A percentile compares a stretch with the other conserved stretches of the same genome.
Evolutionary conservation across 768 basidiomycete species (phyloP).

Genomic region (Boletus rufocinnamomeus): DNA sequence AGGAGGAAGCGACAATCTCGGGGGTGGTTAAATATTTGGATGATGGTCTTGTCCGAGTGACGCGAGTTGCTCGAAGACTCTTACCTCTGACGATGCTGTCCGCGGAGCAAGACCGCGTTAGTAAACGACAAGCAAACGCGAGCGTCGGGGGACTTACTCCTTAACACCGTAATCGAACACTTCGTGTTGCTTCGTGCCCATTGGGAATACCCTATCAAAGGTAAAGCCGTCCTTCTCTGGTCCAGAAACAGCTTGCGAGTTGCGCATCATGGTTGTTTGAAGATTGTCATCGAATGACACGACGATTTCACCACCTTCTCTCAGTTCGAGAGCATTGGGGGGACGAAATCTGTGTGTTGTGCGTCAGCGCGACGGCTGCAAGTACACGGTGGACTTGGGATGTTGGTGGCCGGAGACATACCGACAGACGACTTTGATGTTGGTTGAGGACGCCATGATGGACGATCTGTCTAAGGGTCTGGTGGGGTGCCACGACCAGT

Average conservation of each 20-base stretch:
- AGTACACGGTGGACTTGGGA: conserved; percentile 2
- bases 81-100: conserved; percentile 86
- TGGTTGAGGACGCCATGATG: conserved; percentile 74
- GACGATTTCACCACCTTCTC: conserved; percentile 87
- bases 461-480: conserved; percentile 30
- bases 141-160: conserved; percentile 59
- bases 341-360: conserved; percentile 79
- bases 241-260: conserved; percentile 65
- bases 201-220: conserved; percentile 95
- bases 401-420: conserved; percentile 43
- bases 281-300: conserved; percentile 87
- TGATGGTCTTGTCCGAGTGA: conserved; percentile 1
- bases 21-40: not conserved
- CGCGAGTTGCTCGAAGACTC: conserved; percentile 13
- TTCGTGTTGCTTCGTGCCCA: conserved; percentile 86
- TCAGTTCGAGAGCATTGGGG: conserved; percentile 85
- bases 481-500: conserved; percentile 15
- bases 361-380: conserved; percentile 7
- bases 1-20: conserved; percentile 8
- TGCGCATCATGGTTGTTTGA: conserved; percentile 80
- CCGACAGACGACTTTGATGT: conserved; percentile 99
- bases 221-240: conserved; percentile 98
- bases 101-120: conserved; percentile 17
- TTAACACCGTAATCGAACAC: conserved; percentile 99
- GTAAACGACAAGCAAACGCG: conserved; percentile 13